Evolutionary conservation across 2,329 filamentous ascomycete species (phyloP).

Genomic region (Erysiphe neolycopersici): DNA sequence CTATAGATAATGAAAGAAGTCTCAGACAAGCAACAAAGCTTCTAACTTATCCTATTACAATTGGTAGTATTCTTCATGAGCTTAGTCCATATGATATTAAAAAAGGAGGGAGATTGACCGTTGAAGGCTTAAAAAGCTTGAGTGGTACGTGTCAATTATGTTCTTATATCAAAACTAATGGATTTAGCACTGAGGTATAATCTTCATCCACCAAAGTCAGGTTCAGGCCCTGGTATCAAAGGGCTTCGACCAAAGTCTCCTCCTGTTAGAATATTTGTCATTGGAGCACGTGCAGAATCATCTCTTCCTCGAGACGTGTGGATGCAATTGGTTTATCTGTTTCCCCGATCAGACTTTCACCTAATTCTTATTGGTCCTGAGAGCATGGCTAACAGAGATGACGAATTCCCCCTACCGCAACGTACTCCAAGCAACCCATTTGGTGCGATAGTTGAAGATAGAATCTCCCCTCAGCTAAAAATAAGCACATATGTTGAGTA

Average conservation of each 20-base stretch:
- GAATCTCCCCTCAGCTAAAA: constrained; percentile 71
- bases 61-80: constrained; percentile 80
- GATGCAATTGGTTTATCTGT: constrained; percentile 82
- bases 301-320: constrained; percentile 83
- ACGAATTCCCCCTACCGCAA: constrained; percentile 72
- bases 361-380: constrained; percentile 89
- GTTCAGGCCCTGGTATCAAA: constrained; percentile 46
- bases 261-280: constrained; percentile 71
- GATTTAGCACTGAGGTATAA: constrained; percentile 62
- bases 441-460: constrained; percentile 79
- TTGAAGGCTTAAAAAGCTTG: constrained; percentile 79
- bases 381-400: constrained; percentile 79
- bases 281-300: constrained; percentile 91
- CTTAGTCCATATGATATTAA: constrained; percentile 75
- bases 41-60: constrained; percentile 77
- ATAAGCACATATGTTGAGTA: constrained; percentile 96
- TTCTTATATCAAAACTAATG: constrained; percentile 3
- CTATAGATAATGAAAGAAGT: constrained; percentile 69
- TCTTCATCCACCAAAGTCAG: constrained; percentile 61
- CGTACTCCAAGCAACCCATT: constrained; percentile 72
- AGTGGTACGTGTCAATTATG: constrained; percentile 34
- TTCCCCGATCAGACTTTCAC: constrained; percentile 76
- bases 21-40: constrained; percentile 84
- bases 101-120: constrained; percentile 46
- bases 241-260: constrained; percentile 64